Percentiles rank a stretch among this genome's conserved stretches.
phyloP scores from a whole-genome alignment of 208 protist species.

The Leishmania aethiopica region DNA sequence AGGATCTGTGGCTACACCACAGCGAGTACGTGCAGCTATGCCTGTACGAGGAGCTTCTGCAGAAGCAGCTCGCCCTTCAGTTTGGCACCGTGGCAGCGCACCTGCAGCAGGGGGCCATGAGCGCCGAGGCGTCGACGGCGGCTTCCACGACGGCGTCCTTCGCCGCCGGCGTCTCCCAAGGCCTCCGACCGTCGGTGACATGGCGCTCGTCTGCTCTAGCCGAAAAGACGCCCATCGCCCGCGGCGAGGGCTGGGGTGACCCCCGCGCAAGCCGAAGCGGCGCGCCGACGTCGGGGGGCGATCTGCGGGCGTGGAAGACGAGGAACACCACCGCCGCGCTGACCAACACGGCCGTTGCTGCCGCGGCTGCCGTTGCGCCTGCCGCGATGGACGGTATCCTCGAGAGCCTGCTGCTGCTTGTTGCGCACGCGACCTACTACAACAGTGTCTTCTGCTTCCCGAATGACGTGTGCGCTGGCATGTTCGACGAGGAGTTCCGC shows the following conservation, averaged over 20 bases:
- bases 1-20: slow-evolving; percentile 32
- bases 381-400: slow-evolving; percentile 67
- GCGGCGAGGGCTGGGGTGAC: background rate
- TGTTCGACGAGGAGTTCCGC: slow-evolving; percentile 74
- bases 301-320: background rate
- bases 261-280: background rate
- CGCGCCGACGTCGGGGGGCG: background rate
- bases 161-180: background rate
- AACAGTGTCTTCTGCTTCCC: slow-evolving; percentile 73
- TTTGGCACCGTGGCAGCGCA: slow-evolving; percentile 22
- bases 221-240: background rate
- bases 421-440: slow-evolving; percentile 68
- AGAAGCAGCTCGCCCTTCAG: slow-evolving; percentile 26
- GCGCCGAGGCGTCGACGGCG: background rate
- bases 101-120: slow-evolving; percentile 5
- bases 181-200: background rate
- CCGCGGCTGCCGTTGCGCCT: slow-evolving; percentile 34
- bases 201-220: background rate
- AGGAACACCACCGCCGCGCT: no score
- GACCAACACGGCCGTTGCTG: slow-evolving; percentile 37
- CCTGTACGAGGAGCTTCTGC: slow-evolving; percentile 27
- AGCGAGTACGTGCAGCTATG: slow-evolving; percentile 31
- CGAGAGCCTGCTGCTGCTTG: slow-evolving; percentile 44
- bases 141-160: background rate
- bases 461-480: slow-evolving; percentile 72